Percentiles rank a stretch among this genome's conserved stretches.
phyloP scores from a whole-genome alignment of 306 rosid species.

The Alnus rubra region DNA sequence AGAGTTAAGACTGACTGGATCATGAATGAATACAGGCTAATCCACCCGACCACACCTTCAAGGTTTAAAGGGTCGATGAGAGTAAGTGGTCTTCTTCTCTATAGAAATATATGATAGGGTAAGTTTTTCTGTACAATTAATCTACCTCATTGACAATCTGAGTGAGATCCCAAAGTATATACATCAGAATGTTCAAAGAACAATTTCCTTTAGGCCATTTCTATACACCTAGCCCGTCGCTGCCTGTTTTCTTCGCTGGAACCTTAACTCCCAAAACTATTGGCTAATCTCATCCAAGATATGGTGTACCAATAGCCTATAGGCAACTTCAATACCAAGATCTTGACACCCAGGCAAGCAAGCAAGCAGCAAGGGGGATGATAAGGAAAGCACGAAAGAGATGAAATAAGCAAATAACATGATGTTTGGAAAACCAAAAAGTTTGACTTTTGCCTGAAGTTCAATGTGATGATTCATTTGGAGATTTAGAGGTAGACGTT shows the following conservation, averaged over 20 bases:
- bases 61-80: constrained; percentile 63
- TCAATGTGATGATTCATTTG: too few relatives aligned
- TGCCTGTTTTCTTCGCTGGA: not conserved
- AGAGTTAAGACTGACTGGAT: constrained; percentile 65
- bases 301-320: not conserved
- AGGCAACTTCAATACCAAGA: too few relatives aligned
- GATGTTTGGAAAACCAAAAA: not conserved
- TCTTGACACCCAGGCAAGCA: too few relatives aligned
- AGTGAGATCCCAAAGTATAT: not conserved
- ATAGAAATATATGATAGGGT: not conserved
- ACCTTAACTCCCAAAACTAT: not conserved
- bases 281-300: not conserved
- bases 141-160: too few relatives aligned
- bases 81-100: constrained; percentile 35
- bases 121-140: too few relatives aligned
- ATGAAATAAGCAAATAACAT: too few relatives aligned
- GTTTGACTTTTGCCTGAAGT: not conserved
- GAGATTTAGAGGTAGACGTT: too few relatives aligned
- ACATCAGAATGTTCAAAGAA: not conserved
- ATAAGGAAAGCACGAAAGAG: too few relatives aligned
- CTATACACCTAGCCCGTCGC: not conserved
- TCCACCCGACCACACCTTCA: constrained; percentile 36
- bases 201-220: not conserved
- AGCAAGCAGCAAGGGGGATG: too few relatives aligned
- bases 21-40: constrained; percentile 67